phyloP scores from a whole-genome alignment of 2,329 filamentous ascomycete species.

The Gaeumannomyces sp. region DNA sequence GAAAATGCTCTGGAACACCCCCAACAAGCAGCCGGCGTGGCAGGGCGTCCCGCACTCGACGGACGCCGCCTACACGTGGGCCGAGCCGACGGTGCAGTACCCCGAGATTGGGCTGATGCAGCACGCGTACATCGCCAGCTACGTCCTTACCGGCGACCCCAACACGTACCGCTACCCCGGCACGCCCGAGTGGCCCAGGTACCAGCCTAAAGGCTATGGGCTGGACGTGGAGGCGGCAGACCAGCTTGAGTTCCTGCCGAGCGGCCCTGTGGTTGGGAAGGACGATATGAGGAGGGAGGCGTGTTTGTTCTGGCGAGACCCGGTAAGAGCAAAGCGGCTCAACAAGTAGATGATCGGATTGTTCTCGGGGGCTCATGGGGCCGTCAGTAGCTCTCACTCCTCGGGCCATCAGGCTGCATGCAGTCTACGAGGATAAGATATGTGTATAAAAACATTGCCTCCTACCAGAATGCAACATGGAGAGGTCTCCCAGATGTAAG shows the following conservation, averaged over 20 bases:
- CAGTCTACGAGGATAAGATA: too few relatives aligned
- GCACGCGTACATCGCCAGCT: slow-evolving; percentile 69
- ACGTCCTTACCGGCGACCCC: slow-evolving; percentile 60
- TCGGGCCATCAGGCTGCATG: too few relatives aligned
- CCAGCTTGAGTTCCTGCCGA: slow-evolving; percentile 2
- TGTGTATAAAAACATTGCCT: too few relatives aligned
- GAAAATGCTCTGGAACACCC: slow-evolving; percentile 3
- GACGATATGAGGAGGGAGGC: slow-evolving; percentile 6
- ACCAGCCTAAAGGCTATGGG: slow-evolving; percentile 3
- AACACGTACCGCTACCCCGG: slow-evolving; percentile 44
- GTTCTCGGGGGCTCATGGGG: background rate
- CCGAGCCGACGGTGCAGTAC: slow-evolving; percentile 9
- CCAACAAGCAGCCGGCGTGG: slow-evolving; percentile 3
- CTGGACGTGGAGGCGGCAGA: background rate
- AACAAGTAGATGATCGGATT: background rate
- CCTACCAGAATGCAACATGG: too few relatives aligned
- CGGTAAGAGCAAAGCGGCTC: background rate
- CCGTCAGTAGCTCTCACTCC: too few relatives aligned
- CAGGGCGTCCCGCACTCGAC: slow-evolving; percentile 8
- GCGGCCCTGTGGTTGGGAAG: slow-evolving; percentile 1
- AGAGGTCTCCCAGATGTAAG: too few relatives aligned
- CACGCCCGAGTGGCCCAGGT: slow-evolving; percentile 41
- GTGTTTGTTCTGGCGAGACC: slow-evolving; percentile 8
- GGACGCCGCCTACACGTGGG: slow-evolving; percentile 7
- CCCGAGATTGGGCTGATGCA: slow-evolving; percentile 1